Base-by-base conservation (phyloP, 2,329 filamentous ascomycete genomes). In the Biscogniauxia marginata region DNA sequence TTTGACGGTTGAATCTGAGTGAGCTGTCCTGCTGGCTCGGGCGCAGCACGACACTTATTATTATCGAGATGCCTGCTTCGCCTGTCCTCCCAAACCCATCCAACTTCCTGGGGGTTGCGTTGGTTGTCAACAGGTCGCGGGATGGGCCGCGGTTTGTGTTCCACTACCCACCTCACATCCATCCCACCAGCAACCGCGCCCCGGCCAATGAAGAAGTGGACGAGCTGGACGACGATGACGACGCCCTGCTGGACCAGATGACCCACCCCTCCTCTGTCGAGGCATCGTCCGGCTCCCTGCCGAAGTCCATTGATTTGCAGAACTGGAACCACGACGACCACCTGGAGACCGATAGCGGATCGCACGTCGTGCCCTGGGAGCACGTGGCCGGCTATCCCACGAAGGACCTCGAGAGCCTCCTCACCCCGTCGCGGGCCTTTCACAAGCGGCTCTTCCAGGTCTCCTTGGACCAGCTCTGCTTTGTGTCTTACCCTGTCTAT, bases 371-470 rank as follows among this genome's bases (percentile, higher is more conserved):
- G 24, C 84, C 84, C 0, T 90, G 87, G 87, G 86, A 93, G 69
- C 84, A 85, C 51, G 81, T 95, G 18, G 82, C 90, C 50, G 89
- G 89, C 1, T 86, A 91, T 55, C 84, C 85, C 2, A 87, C 87
- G n/a, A 85, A 87, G 59, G 89, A 91, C 47, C 82, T 96, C 58
- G 90, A 91, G 65, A 91, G 88, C 62, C 82, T 96, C 49, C 72
- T 96, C 53, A 91, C 89, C 1, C 91, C 92, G 0, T 84, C 85
- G 7, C 80, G 85, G 11, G 83, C 87, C 7, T 91, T 90, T 71
- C 88, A 95, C 74, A 96, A 93, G 75, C 85, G 82, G 64, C 84
- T 86, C 21, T 96, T 96, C 67, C 90, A 96, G 70, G 79, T 96
- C 56, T 89, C 87, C 0, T 78, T 96, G 7, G 90, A 96, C 66